Evolutionary conservation across 768 basidiomycete genomes (phyloP).

Genomic region (Erythrobasidium yunnanense): DNA sequence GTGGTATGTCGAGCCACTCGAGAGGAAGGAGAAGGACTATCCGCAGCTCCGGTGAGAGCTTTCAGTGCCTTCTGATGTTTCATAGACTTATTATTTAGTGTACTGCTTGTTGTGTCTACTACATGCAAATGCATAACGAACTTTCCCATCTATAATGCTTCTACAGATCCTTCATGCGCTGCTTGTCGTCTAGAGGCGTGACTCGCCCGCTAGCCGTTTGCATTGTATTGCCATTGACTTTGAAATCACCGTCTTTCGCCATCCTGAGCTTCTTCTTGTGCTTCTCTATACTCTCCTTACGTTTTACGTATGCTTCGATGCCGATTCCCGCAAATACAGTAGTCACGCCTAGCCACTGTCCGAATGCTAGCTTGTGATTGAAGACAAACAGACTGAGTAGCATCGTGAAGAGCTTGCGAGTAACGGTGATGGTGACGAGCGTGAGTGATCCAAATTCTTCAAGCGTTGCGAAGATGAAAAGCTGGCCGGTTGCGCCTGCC

Average conservation of each 20-base stretch:
- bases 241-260: constrained; percentile 1
- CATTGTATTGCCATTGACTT: background rate
- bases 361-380: constrained; percentile 65
- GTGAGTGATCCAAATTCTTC: constrained; percentile 80
- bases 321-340: constrained; percentile 94
- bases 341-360: constrained; percentile 86
- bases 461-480: constrained; percentile 78
- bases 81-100: too few relatives aligned
- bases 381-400: constrained; percentile 85
- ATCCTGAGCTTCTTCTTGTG: constrained; percentile 74
- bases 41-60: too few relatives aligned
- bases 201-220: background rate
- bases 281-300: constrained; percentile 66
- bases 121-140: background rate
- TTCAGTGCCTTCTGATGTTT: too few relatives aligned
- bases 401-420: constrained; percentile 96
- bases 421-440: constrained; percentile 73
- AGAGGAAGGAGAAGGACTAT: constrained; percentile 21
- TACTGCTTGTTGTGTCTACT: background rate
- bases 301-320: constrained; percentile 81
- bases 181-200: background rate
- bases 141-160: background rate
- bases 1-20: background rate
- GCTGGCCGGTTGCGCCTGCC: constrained; percentile 84
- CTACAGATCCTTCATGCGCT: background rate